These are phyloP conservation scores for Scleromitrula shiraiana DNA, from an alignment of 2,329 filamentous ascomycete species.

Conservation along the genomic window DNA sequence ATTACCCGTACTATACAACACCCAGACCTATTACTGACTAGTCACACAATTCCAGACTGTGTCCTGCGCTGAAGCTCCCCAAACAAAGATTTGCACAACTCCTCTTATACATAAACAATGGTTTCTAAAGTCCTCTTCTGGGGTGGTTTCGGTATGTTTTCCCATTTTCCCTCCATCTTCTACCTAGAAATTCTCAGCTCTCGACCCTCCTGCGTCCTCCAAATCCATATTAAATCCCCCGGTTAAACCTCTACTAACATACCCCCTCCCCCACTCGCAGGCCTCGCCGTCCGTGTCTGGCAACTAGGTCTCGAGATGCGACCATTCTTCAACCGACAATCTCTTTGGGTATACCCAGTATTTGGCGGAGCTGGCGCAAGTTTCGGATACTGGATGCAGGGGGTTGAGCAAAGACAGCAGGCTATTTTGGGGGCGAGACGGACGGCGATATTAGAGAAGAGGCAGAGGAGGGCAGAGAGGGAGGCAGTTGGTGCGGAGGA, in stretches of 20 bases:
- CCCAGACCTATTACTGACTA: not conserved
- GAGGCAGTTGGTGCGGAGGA: slow-evolving; percentile 41
- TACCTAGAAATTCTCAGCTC: slow-evolving; percentile 1
- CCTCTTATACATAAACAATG: slow-evolving; percentile 19
- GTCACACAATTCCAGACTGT: not conserved
- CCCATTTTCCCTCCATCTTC: slow-evolving; percentile 15
- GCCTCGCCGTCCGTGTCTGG: slow-evolving; percentile 86
- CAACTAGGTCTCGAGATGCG: slow-evolving; percentile 98
- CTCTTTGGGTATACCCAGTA: slow-evolving; percentile 85
- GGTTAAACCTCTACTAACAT: not conserved
- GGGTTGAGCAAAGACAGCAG: slow-evolving; percentile 77
- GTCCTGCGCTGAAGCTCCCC: not conserved
- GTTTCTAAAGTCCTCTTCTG: slow-evolving; percentile 63
- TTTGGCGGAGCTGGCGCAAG: slow-evolving; percentile 79
- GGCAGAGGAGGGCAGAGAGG: slow-evolving; percentile 64
- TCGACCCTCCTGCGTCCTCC: not conserved
- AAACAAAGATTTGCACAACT: not conserved
- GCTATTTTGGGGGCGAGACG: slow-evolving; percentile 71
- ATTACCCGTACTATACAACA: not conserved
- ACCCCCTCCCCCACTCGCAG: slow-evolving; percentile 46
- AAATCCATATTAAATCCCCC: not conserved
- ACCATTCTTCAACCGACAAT: slow-evolving; percentile 77
- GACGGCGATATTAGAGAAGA: slow-evolving; percentile 77
- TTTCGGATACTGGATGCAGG: slow-evolving; percentile 96
- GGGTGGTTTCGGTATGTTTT: slow-evolving; percentile 76